Percentiles rank a stretch among this genome's conserved stretches.
These are phyloP conservation scores for Westerdykella sp. DNA, from an alignment of 2,329 filamentous ascomycete genomes.

Conservation along the genomic window DNA sequence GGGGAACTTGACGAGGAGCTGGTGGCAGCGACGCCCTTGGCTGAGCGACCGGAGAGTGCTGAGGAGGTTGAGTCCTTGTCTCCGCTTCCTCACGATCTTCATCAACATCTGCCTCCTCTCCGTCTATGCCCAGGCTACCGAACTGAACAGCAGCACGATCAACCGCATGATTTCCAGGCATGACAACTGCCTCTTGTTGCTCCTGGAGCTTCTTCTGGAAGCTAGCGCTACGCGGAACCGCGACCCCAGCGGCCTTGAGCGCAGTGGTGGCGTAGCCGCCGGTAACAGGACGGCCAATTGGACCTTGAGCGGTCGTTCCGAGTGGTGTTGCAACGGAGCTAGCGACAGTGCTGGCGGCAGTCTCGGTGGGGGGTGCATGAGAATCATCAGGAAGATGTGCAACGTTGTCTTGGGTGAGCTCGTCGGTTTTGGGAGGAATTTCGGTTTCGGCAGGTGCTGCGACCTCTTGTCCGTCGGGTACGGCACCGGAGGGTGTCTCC, in stretches of 20 bases:
- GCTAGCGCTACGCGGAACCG: slow-evolving; percentile 62
- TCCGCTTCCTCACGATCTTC: slow-evolving; percentile 93
- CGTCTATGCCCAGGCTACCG: slow-evolving; percentile 86
- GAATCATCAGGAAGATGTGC: slow-evolving; percentile 84
- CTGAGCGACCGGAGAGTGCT: slow-evolving; percentile 80
- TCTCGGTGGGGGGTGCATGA: slow-evolving; percentile 68
- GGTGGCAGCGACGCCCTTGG: slow-evolving; percentile 85
- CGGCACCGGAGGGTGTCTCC: slow-evolving; percentile 24
- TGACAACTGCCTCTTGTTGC: slow-evolving; percentile 95
- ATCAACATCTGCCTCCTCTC: slow-evolving; percentile 74
- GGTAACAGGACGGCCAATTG: slow-evolving; percentile 56
- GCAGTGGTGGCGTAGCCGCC: slow-evolving; percentile 77
- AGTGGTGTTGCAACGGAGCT: slow-evolving; percentile 65
- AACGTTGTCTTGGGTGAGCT: slow-evolving; percentile 86
- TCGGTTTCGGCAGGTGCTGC: slow-evolving; percentile 46
- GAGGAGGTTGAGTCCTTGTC: slow-evolving; percentile 86
- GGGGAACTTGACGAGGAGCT: slow-evolving; percentile 44
- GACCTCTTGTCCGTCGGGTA: slow-evolving; percentile 38
- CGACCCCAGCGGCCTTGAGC: slow-evolving; percentile 63
- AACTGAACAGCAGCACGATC: slow-evolving; percentile 93
- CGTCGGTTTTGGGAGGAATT: slow-evolving; percentile 67
- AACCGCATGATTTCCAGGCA: slow-evolving; percentile 94
- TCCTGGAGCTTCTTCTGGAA: slow-evolving; percentile 83
- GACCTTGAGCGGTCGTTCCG: slow-evolving; percentile 44
- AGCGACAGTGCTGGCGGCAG: slow-evolving; percentile 80